phyloP scores from a whole-genome alignment of 768 basidiomycete species.

The Daedaleopsis sinensis region DNA sequence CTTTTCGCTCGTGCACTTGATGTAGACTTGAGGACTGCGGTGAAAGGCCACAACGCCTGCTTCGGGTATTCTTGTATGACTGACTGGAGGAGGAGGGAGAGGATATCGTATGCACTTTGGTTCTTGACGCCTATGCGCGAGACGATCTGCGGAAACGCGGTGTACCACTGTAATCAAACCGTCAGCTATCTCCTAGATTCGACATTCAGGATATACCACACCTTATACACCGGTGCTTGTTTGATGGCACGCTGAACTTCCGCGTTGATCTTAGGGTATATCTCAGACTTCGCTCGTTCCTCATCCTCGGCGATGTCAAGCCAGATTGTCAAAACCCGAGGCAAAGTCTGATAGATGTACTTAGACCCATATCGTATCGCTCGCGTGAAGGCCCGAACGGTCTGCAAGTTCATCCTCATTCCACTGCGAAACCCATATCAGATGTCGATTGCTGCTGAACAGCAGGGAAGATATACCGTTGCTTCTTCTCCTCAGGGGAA shows the following conservation, averaged over 20 bases:
- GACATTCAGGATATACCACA: slow-evolving; percentile 27
- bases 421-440: slow-evolving; percentile 42
- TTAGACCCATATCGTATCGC: slow-evolving; percentile 87
- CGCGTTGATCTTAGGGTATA: slow-evolving; percentile 58
- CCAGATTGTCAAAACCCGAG: slow-evolving; percentile 93
- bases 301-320: slow-evolving; percentile 77
- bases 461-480: slow-evolving; percentile 32
- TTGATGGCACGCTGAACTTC: slow-evolving; percentile 50
- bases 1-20: slow-evolving; percentile 60
- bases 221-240: slow-evolving; percentile 80
- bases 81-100: slow-evolving; percentile 66
- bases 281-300: slow-evolving; percentile 23
- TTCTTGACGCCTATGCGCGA: slow-evolving; percentile 87
- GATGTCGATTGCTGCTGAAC: not conserved
- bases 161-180: slow-evolving; percentile 73
- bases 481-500: slow-evolving; percentile 43
- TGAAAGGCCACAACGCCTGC: slow-evolving; percentile 93
- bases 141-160: slow-evolving; percentile 95
- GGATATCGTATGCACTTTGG: slow-evolving; percentile 54
- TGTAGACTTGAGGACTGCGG: slow-evolving; percentile 85
- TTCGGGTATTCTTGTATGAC: slow-evolving; percentile 87
- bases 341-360: slow-evolving; percentile 94
- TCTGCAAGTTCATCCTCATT: slow-evolving; percentile 63
- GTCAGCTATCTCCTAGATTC: not conserved
- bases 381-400: slow-evolving; percentile 65